Conservation (phyloP, 2,329 filamentous ascomycete species). For the Leptographium flavum region DNA sequence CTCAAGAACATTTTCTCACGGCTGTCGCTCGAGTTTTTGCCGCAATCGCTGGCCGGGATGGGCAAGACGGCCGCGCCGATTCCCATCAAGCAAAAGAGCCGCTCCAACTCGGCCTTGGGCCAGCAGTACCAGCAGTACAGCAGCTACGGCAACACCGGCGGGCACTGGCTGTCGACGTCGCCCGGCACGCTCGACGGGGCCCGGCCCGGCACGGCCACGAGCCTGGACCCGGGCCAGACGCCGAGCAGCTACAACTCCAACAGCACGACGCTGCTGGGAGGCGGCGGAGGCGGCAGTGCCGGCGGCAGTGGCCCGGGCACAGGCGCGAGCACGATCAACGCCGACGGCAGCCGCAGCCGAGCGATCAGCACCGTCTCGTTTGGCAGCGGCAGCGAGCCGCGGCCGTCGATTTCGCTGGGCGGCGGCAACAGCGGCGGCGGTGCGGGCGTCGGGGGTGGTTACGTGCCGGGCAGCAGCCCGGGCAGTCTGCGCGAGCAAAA, state of each 20-base stretch:
- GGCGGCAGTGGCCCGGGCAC: conserved; percentile 19
- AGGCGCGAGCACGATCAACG: conserved; percentile 14
- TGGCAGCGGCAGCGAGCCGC: conserved; percentile 30
- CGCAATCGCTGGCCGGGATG: conserved; percentile 35
- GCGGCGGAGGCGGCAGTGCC: conserved; percentile 25
- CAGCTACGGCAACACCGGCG: conserved; percentile 12
- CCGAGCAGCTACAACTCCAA: conserved; percentile 72
- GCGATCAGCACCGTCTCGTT: conserved; percentile 76
- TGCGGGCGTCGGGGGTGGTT: too few species aligned
- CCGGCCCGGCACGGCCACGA: conserved; percentile 61
- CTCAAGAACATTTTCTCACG: conserved; percentile 85
- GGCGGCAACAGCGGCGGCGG: conserved; percentile 1
- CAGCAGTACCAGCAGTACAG: conserved; percentile 2
- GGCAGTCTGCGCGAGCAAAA: conserved; percentile 40
- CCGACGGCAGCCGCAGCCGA: conserved; percentile 50
- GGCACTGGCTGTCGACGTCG: conserved; percentile 23
- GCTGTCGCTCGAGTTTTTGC: conserved; percentile 66
- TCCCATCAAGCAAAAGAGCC: conserved; percentile 23
- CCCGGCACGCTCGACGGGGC: conserved; percentile 26
- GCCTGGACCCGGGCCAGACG: conserved; percentile 48
- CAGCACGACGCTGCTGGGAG: conserved; percentile 64
- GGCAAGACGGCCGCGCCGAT: conserved; percentile 22
- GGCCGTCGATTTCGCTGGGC: conserved; percentile 18
- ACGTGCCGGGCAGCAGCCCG: conserved; percentile 9
- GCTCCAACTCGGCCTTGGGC: conserved; percentile 10